These are phyloP conservation scores for Coemansia umbellata DNA, from an alignment of 192 early-diverging fungal species.

Conservation along the genomic window DNA sequence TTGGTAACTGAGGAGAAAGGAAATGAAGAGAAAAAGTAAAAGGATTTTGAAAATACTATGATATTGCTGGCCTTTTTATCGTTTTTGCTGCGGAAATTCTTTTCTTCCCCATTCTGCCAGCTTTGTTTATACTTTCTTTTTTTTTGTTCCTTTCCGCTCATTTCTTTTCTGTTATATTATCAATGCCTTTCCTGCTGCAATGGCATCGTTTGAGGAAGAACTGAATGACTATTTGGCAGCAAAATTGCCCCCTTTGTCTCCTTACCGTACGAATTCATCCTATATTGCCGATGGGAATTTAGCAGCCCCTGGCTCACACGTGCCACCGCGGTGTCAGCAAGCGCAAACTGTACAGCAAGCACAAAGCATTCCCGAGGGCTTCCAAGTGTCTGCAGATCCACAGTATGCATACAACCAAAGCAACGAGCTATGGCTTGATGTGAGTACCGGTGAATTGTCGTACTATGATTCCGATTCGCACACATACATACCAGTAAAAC, in stretches of 20 bases:
- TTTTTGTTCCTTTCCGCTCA: neutral
- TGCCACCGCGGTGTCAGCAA: too few species aligned
- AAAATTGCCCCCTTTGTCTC: too few species aligned
- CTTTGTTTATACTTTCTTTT: neutral
- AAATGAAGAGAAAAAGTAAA: too few species aligned
- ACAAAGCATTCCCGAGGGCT: conserved; percentile 24
- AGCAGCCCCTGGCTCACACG: too few species aligned
- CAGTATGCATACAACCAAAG: conserved; percentile 49
- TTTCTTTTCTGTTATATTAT: neutral
- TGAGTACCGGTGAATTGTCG: conserved; percentile 47
- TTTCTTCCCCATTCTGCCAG: neutral
- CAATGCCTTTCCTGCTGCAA: conserved; percentile 2
- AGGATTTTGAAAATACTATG: too few species aligned
- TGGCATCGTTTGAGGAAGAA: conserved; percentile 24
- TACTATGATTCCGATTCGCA: conserved; percentile 51
- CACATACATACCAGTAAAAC: conserved; percentile 52
- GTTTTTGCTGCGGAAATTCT: neutral
- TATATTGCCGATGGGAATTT: too few species aligned
- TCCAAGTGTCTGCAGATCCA: conserved; percentile 36
- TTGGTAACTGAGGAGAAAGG: neutral
- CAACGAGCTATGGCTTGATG: conserved; percentile 55
- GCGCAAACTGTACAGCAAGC: too few species aligned
- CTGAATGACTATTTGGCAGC: conserved; percentile 19
- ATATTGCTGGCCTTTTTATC: too few species aligned
- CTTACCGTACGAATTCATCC: too few species aligned